Evolutionary conservation across 305 asterid species (phyloP), one percentile per base, ranked within the genome.

Genomic region (Fraxinus latifolia): DNA sequence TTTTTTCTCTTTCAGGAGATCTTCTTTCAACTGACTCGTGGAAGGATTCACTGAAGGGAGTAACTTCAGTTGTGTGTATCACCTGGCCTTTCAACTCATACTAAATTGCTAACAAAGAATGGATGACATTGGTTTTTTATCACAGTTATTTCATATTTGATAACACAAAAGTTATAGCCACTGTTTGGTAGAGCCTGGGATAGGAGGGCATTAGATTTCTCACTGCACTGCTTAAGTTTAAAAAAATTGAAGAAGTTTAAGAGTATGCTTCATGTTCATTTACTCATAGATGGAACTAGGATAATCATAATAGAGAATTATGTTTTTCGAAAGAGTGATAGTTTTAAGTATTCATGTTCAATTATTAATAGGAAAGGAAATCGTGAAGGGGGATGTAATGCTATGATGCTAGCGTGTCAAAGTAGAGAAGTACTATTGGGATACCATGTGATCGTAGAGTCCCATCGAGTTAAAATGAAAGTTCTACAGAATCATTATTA

Each of bases 31-130:
- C 85, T 6, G 90, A 93, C 76, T 93, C 97, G 29, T 93, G 93
- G 98, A 93, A 93, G 91, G 96, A 93, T 85, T 95, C 90, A 17
- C 90, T 95, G 86, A 88, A 93, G 83, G 98, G 98, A 89, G 98
- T 93, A 74, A 93, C 97, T 76, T 92, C 98, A 83, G 82, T 95
- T 80, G 98, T 95, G 90, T 60, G 98, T 91, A 84, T 81, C 81
- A 60, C 82, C 37, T 65, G 62, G 62, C 82, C 84, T 78, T 76
- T 60, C 6, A 33, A 6, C 27, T 42, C 44, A 23, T 67, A 15
- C 44, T 23, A 25, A 42, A n/a, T 5, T 70, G 47, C 7, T 21
- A 76, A 76, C 79, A 44, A 2, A 25, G 7, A 68, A 68, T 29
- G 36, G 36, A 11, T 12, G 27, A 60, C 47, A 80, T 53, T 72